These are phyloP conservation scores for Actinidia arguta DNA, from an alignment of 179 eudicot genomes.

Conservation along the genomic window DNA sequence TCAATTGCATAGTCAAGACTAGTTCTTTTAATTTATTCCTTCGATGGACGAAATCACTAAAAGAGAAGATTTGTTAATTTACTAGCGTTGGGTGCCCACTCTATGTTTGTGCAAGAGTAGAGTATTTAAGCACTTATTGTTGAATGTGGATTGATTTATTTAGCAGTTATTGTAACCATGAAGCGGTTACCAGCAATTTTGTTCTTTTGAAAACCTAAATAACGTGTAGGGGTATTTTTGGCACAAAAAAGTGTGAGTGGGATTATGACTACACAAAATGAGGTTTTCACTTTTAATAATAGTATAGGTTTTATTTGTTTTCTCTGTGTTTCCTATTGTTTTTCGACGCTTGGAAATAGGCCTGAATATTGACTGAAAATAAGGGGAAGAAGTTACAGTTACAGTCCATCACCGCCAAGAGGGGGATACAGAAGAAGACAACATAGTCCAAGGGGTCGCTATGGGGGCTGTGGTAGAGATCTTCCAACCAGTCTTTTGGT, in stretches of 20 bases:
- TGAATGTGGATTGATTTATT: too few species aligned
- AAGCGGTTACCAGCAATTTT: background rate
- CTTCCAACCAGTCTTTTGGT: slow-evolving; percentile 81
- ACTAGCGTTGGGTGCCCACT: too few species aligned
- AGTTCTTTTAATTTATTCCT: too few species aligned
- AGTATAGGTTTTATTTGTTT: background rate
- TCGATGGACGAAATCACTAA: too few species aligned
- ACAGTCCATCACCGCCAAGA: slow-evolving; percentile 88
- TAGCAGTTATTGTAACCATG: too few species aligned
- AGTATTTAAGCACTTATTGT: too few species aligned
- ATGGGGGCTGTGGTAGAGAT: slow-evolving; percentile 56
- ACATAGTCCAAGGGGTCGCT: slow-evolving; percentile 69
- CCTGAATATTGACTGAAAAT: slow-evolving; percentile 28
- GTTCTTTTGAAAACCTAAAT: background rate
- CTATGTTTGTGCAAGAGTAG: too few species aligned
- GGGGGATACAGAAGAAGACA: slow-evolving; percentile 64
- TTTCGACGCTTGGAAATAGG: background rate
- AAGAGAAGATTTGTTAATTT: too few species aligned
- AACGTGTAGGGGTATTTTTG: background rate
- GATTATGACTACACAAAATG: background rate
- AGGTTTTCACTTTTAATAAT: background rate
- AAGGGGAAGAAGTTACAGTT: slow-evolving; percentile 87
- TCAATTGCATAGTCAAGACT: too few species aligned
- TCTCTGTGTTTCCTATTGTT: background rate
- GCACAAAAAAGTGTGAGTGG: background rate